Conservation (phyloP, 225 moss, liverwort and hornwort genomes). For the Antitrichia curtipendula region DNA sequence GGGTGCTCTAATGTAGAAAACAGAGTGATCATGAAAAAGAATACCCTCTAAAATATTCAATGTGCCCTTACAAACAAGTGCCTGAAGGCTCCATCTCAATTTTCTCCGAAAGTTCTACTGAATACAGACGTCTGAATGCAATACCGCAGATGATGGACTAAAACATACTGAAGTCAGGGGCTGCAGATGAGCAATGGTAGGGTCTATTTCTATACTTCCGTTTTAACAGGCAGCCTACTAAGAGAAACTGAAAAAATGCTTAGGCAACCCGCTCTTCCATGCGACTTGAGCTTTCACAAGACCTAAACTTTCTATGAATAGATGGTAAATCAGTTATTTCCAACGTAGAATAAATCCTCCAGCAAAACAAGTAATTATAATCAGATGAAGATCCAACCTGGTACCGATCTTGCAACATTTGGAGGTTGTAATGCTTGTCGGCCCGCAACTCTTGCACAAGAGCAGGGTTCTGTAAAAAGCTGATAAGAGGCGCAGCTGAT, state of each 20-base stretch:
- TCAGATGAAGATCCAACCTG: slow-evolving; percentile 36
- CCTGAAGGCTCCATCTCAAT: neutral
- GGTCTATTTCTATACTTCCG: neutral
- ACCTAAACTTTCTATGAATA: neutral
- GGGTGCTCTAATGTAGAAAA: neutral
- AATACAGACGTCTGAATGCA: neutral
- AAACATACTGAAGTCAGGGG: neutral
- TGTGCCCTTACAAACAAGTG: neutral
- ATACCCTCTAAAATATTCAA: neutral
- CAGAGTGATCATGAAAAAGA: neutral
- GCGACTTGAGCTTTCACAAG: neutral
- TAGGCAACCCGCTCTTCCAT: neutral
- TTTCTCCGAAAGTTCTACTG: neutral
- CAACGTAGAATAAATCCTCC: neutral
- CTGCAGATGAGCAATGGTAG: neutral
- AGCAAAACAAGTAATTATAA: neutral
- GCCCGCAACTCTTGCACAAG: slow-evolving; percentile 92
- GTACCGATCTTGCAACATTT: slow-evolving; percentile 94
- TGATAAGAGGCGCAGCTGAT: slow-evolving; percentile 90
- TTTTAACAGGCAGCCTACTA: neutral
- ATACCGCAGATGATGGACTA: neutral
- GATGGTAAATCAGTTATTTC: neutral
- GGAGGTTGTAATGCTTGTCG: slow-evolving; percentile 95
- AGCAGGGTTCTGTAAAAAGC: slow-evolving; percentile 91
- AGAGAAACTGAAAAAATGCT: neutral